Base-by-base conservation (phyloP, 768 basidiomycete species). In the Rhodosporidiobolus sp. region DNA sequence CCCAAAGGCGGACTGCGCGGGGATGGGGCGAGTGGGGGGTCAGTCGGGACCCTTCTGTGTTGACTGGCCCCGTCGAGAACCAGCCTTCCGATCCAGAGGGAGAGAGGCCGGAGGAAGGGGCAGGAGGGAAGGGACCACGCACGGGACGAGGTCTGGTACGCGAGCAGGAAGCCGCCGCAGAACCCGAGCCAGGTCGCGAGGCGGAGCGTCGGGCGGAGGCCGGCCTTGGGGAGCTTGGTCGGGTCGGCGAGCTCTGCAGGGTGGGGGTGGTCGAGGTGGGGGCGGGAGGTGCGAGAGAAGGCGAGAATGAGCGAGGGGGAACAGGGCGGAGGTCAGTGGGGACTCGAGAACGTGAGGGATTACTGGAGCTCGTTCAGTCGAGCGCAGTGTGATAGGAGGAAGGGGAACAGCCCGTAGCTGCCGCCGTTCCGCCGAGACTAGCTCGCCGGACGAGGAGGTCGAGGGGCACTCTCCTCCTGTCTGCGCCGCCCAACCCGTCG, bases 81-180 rank as follows among this genome's bases (percentile, higher is more conserved):
- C 50, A 53, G 48, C 22, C 32, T 14, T 54, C 45, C 24, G 55
- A 35, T 58, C 63, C 49, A 77, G 72, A 66, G 77, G 55, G 59
- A 26, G 28, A 14, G 14, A 10, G 22, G 26, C 17, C 22, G 20
- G 32, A 2, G 2, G 17, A n/a, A 28, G 12, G 8, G 38, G 9
- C 1, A 14, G 43, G 19, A 9, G 20, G 52, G 14, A 26, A 3
- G 38, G n/a, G 30, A 80, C 64, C 45, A 84, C 91, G 81, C 79
- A 95, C 94, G 84, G 78, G 89, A 90, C 46, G 91, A 92, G 65
- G 89, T 85, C 82, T 94, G 92, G 83, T 98, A 98, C 16, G 94
- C 92, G 65, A 95, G 80, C 79, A 97, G 81, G 86, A 97, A 98
- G 28, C 95, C 95, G 19, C 90, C 94, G 64, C 87, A 80, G 82